Evolutionary conservation across 345 rosid genomes (phyloP).

Genomic region (Heritiera fomes): DNA sequence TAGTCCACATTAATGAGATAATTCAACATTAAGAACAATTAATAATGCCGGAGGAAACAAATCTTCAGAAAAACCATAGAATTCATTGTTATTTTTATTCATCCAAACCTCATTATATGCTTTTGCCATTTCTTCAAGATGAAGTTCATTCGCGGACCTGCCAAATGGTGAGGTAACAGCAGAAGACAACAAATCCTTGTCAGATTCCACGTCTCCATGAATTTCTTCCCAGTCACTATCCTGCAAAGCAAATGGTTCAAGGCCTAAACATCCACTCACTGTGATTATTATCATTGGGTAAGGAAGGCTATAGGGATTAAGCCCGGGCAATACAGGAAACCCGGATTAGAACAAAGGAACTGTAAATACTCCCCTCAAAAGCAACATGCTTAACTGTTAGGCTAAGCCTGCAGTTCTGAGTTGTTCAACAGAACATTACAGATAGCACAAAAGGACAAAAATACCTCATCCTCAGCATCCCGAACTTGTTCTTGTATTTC

Average conservation of each 20-base stretch:
- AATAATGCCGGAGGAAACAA: neutral
- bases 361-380: neutral
- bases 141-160: conserved; percentile 60
- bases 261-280: neutral
- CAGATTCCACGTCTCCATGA: conserved; percentile 51
- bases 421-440: conserved; percentile 3
- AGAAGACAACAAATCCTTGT: conserved; percentile 46
- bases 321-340: neutral
- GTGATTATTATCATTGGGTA: neutral
- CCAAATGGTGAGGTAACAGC: conserved; percentile 46
- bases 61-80: neutral
- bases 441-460: conserved; percentile 8
- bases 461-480: conserved; percentile 66
- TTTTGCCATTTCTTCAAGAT: conserved; percentile 81
- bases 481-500: conserved; percentile 83
- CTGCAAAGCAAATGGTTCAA: conserved; percentile 30
- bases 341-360: neutral
- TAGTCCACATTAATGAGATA: no score
- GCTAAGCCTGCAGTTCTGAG: neutral
- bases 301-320: neutral
- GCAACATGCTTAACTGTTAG: neutral
- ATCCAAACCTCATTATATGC: conserved; percentile 55
- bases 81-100: neutral
- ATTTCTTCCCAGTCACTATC: conserved; percentile 94
- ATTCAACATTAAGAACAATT: conserved; percentile 17